phyloP scores from a whole-genome alignment of 1,284 basidiomycete genomes.

The Sparassis latifolia region DNA sequence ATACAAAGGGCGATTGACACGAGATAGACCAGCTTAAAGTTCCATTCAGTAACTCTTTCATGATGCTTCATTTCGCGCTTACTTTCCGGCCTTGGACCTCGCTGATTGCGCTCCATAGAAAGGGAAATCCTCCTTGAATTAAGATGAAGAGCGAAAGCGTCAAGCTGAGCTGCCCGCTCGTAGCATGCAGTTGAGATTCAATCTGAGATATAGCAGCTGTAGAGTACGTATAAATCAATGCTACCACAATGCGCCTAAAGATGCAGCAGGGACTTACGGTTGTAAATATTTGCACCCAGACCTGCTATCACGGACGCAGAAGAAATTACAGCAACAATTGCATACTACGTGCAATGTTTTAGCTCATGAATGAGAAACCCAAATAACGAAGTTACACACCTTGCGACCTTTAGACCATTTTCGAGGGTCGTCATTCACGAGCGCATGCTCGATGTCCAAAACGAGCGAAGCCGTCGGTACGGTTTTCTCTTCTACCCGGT shows the following conservation, averaged over 20 bases:
- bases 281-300: conserved; percentile 63
- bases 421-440: conserved; percentile 74
- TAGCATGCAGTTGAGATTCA: conserved; percentile 57
- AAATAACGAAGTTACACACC: conserved; percentile 26
- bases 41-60: conserved; percentile 1
- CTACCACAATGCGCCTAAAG: background rate
- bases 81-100: conserved; percentile 82
- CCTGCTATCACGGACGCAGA: conserved; percentile 63
- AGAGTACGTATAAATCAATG: background rate
- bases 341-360: background rate
- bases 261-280: conserved; percentile 37
- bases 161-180: conserved; percentile 63
- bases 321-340: conserved; percentile 50
- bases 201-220: conserved; percentile 65
- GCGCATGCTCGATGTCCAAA: conserved; percentile 58
- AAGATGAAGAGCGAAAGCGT: conserved; percentile 76
- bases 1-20: conserved; percentile 54
- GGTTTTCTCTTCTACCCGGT: background rate
- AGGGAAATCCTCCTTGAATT: conserved; percentile 64
- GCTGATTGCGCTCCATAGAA: conserved; percentile 67
- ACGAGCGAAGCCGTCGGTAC: background rate
- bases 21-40: conserved; percentile 56
- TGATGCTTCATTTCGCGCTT: conserved; percentile 11
- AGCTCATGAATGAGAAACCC: background rate
- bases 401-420: conserved; percentile 67